phyloP scores from a whole-genome alignment of 164 flowering plant species.

The Dillenia turbinata region DNA sequence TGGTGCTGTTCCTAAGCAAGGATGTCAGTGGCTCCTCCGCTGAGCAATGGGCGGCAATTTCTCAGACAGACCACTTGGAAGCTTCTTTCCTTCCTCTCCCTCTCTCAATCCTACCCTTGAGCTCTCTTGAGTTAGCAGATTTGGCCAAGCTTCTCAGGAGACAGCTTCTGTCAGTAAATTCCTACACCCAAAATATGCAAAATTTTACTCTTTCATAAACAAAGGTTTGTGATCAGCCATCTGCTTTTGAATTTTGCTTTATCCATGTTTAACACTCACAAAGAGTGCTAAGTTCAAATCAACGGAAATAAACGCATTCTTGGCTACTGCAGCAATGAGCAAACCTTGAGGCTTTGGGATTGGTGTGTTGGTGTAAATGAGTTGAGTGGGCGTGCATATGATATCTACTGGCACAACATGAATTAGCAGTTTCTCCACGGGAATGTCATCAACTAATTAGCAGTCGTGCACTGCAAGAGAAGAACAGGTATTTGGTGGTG shows the following conservation, averaged over 20 bases:
- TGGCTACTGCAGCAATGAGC: background rate
- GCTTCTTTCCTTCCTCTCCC: slow-evolving; percentile 72
- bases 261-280: background rate
- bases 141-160: slow-evolving; percentile 82
- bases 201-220: background rate
- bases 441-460: slow-evolving; percentile 83
- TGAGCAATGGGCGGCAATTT: slow-evolving; percentile 77
- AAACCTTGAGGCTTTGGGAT: slow-evolving; percentile 91
- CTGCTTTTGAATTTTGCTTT: no score
- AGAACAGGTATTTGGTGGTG: no score
- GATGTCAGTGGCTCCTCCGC: slow-evolving; percentile 18
- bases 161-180: slow-evolving; percentile 85
- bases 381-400: slow-evolving; percentile 82
- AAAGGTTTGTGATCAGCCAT: background rate
- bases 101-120: slow-evolving; percentile 60
- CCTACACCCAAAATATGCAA: slow-evolving; percentile 31
- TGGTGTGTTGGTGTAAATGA: slow-evolving; percentile 62
- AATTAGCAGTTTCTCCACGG: slow-evolving; percentile 66
- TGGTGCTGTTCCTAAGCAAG: no score
- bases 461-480: slow-evolving; percentile 64
- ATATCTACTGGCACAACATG: slow-evolving; percentile 93
- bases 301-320: no score
- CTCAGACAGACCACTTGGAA: slow-evolving; percentile 79
- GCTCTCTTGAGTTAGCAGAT: slow-evolving; percentile 66
- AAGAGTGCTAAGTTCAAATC: background rate